Evolutionary conservation across 2,329 filamentous ascomycete genomes (phyloP).

Genomic region (Pochonia chlamydosporia): DNA sequence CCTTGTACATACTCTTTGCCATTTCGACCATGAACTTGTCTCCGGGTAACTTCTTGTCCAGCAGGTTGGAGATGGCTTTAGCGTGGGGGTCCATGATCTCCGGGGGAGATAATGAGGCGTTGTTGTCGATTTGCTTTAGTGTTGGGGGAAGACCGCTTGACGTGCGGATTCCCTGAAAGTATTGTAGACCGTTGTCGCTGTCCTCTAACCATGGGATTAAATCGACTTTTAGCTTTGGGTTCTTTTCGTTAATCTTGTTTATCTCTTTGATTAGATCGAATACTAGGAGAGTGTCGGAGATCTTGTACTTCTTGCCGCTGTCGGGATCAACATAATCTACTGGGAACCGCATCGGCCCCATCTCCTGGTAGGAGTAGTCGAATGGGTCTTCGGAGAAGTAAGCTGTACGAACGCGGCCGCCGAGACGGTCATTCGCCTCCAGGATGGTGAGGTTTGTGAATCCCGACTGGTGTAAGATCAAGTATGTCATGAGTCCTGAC

Average conservation of each 20-base stretch:
- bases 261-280: constrained; percentile 57
- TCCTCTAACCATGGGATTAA: constrained; percentile 59
- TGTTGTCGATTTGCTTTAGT: constrained; percentile 36
- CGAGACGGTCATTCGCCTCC: constrained; percentile 54
- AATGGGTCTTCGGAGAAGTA: constrained; percentile 54
- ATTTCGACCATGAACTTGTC: constrained; percentile 29
- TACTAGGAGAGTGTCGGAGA: constrained; percentile 58
- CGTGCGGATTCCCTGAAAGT: constrained; percentile 40
- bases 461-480: constrained; percentile 41
- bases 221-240: constrained; percentile 42
- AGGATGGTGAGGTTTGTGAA: constrained; percentile 56
- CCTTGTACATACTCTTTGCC: constrained; percentile 37
- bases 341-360: constrained; percentile 62
- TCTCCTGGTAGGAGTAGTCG: constrained; percentile 63
- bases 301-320: constrained; percentile 47
- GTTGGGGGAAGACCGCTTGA: constrained; percentile 49
- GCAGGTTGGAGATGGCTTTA: constrained; percentile 27
- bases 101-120: constrained; percentile 31
- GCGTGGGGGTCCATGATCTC: constrained; percentile 25
- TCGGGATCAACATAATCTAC: constrained; percentile 42
- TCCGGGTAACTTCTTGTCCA: constrained; percentile 28
- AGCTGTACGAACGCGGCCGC: constrained; percentile 57
- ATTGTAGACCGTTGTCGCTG: constrained; percentile 47
- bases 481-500: constrained; percentile 55
- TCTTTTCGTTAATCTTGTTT: constrained; percentile 53